Evolutionary conservation across 148 eudicot genomes (phyloP), one percentile per base, ranked within the genome.

Genomic region (Fagopyrum tataricum): DNA sequence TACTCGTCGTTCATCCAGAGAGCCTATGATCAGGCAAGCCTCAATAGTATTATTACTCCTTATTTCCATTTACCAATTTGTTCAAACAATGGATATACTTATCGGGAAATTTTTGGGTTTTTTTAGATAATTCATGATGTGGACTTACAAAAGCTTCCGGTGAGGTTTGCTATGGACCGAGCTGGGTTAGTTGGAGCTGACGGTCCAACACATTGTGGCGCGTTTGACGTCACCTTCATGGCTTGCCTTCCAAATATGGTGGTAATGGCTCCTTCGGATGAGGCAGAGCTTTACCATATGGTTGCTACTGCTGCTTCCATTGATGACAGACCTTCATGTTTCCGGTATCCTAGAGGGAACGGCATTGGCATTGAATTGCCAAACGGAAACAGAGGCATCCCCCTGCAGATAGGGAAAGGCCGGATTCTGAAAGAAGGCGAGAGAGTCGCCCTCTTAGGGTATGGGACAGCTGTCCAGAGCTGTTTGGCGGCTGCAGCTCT

Each of bases 171-270:
- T 0, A 89, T 91, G 94, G 97, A 91, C 78, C 77, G 97, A 78
- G 97, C 95, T 13, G 97, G 97, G 0, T 81, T 91, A 58, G 94
- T 91, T 77, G 97, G 95, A 77, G 90, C 97, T 1, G 97, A 91
- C 76, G 97, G 97, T 67, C 97, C 97, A 12, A 91, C 97, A 37
- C 97, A 89, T 72, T 81, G 83, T 73, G 96, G 96, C 5, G 71
- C 96, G 7, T 91, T 91, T 75, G 96, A 91, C 77, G 93, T 91
- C 49, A 82, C 97, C 8, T 91, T 76, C 73, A 89, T 91, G 97
- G 97, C 97, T 69, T 91, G 97, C 80, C 85, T 91, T 55, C 97
- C 95, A 2, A 91, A 91, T 79, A 91, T 89, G 97, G 82, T 91
- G 23, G 97, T 91, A 55, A 91, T 91, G 97, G 97, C 97, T 62